A percentile compares a stretch with the other conserved stretches of the same genome.
Evolutionary conservation across 345 rosid species (phyloP).

Genomic region (Acer yangbiense): DNA sequence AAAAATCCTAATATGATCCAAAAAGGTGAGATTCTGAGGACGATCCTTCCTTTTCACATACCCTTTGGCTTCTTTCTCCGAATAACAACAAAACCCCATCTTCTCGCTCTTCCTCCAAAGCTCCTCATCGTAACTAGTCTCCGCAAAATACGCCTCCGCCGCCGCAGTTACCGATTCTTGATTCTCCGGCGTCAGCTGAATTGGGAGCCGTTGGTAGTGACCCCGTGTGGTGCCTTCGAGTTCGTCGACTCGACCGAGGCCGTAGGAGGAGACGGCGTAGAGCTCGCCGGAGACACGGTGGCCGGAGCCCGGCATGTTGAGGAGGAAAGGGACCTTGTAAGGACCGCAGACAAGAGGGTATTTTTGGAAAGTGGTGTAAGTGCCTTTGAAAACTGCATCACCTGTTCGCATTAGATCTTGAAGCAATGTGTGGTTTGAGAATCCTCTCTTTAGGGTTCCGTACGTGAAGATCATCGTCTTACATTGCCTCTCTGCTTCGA

Average conservation of each 20-base stretch:
- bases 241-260: conserved; percentile 66
- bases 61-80: conserved; percentile 69
- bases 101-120: conserved; percentile 58
- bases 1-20: conserved; percentile 69
- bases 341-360: conserved; percentile 92
- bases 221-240: conserved; percentile 69
- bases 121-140: conserved; percentile 57
- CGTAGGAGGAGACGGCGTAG: conserved; percentile 63
- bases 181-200: conserved; percentile 25
- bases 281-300: conserved; percentile 68
- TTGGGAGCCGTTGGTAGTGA: conserved; percentile 60
- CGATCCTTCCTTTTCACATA: conserved; percentile 70
- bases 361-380: conserved; percentile 39
- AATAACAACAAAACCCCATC: conserved; percentile 47
- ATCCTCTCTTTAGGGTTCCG: conserved; percentile 78
- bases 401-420: conserved; percentile 70
- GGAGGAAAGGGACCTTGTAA: conserved; percentile 80
- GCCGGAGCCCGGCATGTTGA: conserved; percentile 66
- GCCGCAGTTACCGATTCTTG: background rate
- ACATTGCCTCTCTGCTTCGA: conserved; percentile 11
- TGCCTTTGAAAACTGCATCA: conserved; percentile 67
- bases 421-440: conserved; percentile 68
- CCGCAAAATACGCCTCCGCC: conserved; percentile 72
- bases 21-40: conserved; percentile 61
- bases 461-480: conserved; percentile 63